These are phyloP conservation scores for Picea sitchensis DNA, from an alignment of 75 land plant species.

Conservation along the genomic window DNA sequence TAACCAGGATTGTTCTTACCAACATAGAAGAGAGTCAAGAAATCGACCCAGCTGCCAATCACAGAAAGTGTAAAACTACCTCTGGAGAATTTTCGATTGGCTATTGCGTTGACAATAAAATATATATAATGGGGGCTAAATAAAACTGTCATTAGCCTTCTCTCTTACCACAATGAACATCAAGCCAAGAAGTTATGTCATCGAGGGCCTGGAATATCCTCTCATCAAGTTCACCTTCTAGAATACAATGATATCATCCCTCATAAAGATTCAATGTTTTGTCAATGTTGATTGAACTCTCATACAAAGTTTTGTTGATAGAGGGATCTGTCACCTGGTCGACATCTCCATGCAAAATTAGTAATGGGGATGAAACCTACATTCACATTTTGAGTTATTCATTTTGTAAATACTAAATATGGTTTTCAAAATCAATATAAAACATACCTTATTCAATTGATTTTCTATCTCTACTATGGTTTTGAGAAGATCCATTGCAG, in stretches of 20 bases:
- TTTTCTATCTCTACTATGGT: constrained; percentile 53
- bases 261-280: constrained; percentile 73
- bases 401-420: not conserved
- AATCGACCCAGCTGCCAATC: too few species aligned
- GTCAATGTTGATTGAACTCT: constrained; percentile 60
- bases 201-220: constrained; percentile 56
- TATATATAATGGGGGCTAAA: too few species aligned
- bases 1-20: too few species aligned
- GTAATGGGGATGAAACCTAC: constrained; percentile 28
- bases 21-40: too few species aligned
- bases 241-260: constrained; percentile 65
- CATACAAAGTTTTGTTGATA: constrained; percentile 61
- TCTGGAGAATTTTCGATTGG: too few species aligned
- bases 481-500: constrained; percentile 68
- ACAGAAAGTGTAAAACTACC: too few species aligned
- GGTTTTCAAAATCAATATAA: not conserved
- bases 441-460: too few species aligned
- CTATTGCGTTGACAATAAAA: too few species aligned
- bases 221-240: constrained; percentile 83
- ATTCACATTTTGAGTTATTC: not conserved
- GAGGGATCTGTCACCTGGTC: constrained; percentile 81
- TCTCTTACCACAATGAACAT: constrained; percentile 20
- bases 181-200: constrained; percentile 91
- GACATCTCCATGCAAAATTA: constrained; percentile 51
- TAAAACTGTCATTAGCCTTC: not conserved